Base-by-base conservation (phyloP, 768 basidiomycete genomes). In the Boletus bicolor region DNA sequence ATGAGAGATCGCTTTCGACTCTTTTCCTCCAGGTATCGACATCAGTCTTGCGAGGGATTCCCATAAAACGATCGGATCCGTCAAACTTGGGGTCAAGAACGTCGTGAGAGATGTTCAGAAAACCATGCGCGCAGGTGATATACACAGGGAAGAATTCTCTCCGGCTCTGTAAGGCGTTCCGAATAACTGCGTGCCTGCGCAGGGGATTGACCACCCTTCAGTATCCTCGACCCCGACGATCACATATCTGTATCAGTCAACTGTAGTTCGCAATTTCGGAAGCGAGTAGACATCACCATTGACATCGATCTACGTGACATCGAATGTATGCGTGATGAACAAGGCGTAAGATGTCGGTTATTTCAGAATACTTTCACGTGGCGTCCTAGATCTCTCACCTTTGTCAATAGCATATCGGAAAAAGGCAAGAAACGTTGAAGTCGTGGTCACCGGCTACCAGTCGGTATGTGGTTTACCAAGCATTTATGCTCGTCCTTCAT, bases 11-110 rank as follows among this genome's bases (percentile, higher is more conserved):
- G 3, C 14, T 7, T 34, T 36, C 10, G n/a, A 21, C 37, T 41
- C 34, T 37, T 36, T 15, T 49, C 5, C 4, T 24, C 51, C 37
- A 59, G 57, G 17, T 7, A 49, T 55, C 12, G 15, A 21, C 21
- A 4, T 63, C 0, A 44, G 42, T 5, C 58, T 63, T 21, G 58
- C 54, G 10, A 53, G 11, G 21, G 38, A 36, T 30, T 64, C 62
- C 24, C 4, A 0, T 1, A 56, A 63, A 24, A 53, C n/a, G 12
- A 37, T 64, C 9, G 14, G 19, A 37, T 61, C 44, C 28, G 49
- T 63, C 21, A 15, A 17, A 7, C 24, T 56, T 21, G 19, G 1
- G 34, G 54, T 26, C 44, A 44, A 60, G 32, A 51, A 41, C 30
- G 7, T 24, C 17, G 4, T 26, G 8, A 26, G 3, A 7, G 24